Percentiles rank a stretch among this genome's conserved stretches.
phyloP scores from a whole-genome alignment of 2,329 filamentous ascomycete species.

The Stemphylium lycopersici region DNA sequence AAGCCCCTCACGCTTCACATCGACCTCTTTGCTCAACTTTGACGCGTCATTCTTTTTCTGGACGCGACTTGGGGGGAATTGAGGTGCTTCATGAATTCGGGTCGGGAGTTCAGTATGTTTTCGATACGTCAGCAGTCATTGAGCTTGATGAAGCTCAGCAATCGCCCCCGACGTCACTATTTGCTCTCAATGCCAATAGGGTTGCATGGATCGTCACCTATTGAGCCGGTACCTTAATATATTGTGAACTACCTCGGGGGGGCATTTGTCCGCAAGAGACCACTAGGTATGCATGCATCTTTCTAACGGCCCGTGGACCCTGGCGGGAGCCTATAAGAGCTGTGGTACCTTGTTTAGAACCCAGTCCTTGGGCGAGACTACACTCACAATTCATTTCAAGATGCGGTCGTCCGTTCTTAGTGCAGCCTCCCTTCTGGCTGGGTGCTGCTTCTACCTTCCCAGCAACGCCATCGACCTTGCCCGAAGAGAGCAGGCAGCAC shows the following conservation, averaged over 20 bases:
- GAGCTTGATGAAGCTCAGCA: not conserved
- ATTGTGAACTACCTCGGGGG: constrained; percentile 14
- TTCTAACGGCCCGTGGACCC: constrained; percentile 9
- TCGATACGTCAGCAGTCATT: not conserved
- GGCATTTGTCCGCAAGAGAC: constrained; percentile 20
- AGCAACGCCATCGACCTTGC: constrained; percentile 32
- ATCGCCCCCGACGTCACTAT: not conserved
- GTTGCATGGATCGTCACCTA: constrained; percentile 7
- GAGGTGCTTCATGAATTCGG: not conserved
- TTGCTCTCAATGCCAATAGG: not conserved
- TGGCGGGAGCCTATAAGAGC: constrained; percentile 18
- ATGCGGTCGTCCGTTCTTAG: constrained; percentile 1
- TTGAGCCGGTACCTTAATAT: constrained; percentile 22
- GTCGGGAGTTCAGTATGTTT: not conserved
- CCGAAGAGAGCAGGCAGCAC: constrained; percentile 35
- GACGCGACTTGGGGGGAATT: not conserved
- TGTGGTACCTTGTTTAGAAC: constrained; percentile 4
- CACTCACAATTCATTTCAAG: not conserved
- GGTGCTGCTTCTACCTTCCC: constrained; percentile 19
- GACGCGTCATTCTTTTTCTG: not conserved
- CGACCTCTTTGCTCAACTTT: not conserved
- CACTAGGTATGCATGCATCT: not conserved
- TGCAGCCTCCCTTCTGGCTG: constrained; percentile 21
- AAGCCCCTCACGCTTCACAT: not conserved
- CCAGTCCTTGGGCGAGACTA: constrained; percentile 1